A percentile compares a stretch with the other conserved stretches of the same genome.
Evolutionary conservation across 23 red algal genomes (phyloP).

Genomic region (Gracilaria vermiculophylla): DNA sequence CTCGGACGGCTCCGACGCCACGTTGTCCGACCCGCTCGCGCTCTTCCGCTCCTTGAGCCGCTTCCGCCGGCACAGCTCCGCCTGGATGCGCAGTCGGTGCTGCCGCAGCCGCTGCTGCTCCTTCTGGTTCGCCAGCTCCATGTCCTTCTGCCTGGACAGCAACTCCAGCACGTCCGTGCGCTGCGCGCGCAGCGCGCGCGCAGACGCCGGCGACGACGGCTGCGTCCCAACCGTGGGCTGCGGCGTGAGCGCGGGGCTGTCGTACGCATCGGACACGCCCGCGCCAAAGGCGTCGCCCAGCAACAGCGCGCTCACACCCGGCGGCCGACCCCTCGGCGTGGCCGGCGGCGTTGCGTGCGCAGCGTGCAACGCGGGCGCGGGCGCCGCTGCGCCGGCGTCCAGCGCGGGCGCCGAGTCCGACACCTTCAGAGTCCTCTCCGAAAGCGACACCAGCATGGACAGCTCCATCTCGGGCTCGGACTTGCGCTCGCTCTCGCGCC

Average conservation of each 20-base stretch:
- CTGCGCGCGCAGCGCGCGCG: background rate
- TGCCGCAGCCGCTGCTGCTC: conserved; percentile 58
- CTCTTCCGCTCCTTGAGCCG: conserved; percentile 26
- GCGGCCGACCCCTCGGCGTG: background rate
- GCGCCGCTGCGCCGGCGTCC: background rate
- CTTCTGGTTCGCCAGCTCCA: conserved; percentile 25
- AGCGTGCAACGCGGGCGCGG: background rate
- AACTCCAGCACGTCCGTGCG: background rate
- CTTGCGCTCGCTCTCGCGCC: conserved; percentile 24
- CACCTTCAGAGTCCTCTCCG: conserved; percentile 48
- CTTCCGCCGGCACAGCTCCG: conserved; percentile 39
- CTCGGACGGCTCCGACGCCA: conserved; percentile 16
- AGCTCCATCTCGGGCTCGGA: conserved; percentile 34
- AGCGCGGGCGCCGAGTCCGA: background rate
- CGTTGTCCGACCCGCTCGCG: background rate
- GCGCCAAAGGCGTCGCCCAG: background rate
- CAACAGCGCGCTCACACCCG: background rate
- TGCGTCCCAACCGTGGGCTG: conserved; percentile 9
- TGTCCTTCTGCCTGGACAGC: background rate
- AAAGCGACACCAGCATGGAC: conserved; percentile 74
- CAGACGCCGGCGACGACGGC: background rate
- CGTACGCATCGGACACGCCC: background rate
- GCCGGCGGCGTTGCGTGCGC: background rate
- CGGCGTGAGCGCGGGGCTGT: background rate
- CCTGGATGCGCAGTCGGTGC: conserved; percentile 37